Percentiles rank a stretch among this genome's conserved stretches.
Conservation (phyloP, 495 filamentous ascomycete genomes). For the Aspergillus biplanus region DNA sequence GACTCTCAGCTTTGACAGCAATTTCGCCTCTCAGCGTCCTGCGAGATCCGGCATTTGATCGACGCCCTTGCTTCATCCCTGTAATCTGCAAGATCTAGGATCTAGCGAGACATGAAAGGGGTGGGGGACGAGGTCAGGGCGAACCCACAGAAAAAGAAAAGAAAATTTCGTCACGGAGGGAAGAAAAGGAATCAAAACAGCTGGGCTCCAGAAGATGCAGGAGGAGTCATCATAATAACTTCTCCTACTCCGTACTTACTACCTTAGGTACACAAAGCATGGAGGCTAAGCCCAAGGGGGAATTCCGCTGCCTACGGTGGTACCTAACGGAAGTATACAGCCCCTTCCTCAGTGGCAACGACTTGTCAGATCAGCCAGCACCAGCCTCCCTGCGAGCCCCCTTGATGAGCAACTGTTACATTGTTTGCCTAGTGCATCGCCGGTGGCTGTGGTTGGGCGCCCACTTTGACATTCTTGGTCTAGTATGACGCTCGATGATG, state of each 20-base stretch:
- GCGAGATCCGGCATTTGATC: conserved; percentile 24
- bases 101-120: not conserved
- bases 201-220: too few relatives aligned
- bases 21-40: not conserved
- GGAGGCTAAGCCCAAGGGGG: not conserved
- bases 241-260: too few relatives aligned
- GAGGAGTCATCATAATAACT: not conserved
- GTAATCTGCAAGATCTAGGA: conserved; percentile 26
- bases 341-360: conserved; percentile 3
- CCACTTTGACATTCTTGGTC: not conserved
- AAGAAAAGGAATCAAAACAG: too few relatives aligned
- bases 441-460: not conserved
- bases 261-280: too few relatives aligned
- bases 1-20: too few relatives aligned
- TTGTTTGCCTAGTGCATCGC: not conserved
- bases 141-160: not conserved
- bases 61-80: conserved; percentile 24
- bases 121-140: not conserved
- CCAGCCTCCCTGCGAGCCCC: conserved; percentile 2
- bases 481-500: not conserved
- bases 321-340: not conserved
- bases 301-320: conserved; percentile 7
- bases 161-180: not conserved
- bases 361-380: not conserved
- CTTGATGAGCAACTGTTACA: not conserved